phyloP scores from a whole-genome alignment of 163 green algal genomes.

The Dunaliella salina region DNA sequence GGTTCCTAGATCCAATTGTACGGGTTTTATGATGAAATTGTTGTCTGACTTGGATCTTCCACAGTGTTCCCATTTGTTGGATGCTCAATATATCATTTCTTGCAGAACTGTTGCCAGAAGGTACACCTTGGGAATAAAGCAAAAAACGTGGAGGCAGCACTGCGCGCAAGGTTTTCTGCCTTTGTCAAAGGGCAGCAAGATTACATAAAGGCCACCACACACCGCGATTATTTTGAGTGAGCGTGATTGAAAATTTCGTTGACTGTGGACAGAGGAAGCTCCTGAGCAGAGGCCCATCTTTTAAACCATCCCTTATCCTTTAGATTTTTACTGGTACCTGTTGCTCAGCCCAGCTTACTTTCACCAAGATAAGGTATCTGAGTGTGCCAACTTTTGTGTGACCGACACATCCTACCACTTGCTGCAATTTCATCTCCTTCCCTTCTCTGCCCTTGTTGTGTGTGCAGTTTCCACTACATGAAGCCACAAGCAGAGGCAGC shows the following conservation, averaged over 20 bases:
- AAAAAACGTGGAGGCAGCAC: constrained; percentile 14
- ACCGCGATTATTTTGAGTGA: constrained; percentile 24
- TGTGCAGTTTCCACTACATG: neutral
- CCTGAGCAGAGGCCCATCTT: too few relatives aligned
- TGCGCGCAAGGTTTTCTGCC: constrained; percentile 23
- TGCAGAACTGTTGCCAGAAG: constrained; percentile 31
- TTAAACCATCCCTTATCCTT: too few relatives aligned
- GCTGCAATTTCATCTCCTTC: too few relatives aligned
- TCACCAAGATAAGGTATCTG: too few relatives aligned
- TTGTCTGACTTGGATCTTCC: neutral
- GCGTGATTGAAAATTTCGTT: too few relatives aligned
- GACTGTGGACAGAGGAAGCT: too few relatives aligned
- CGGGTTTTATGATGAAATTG: neutral
- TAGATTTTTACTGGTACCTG: too few relatives aligned
- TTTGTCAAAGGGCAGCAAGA: constrained; percentile 9
- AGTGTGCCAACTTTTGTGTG: too few relatives aligned
- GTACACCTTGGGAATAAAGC: constrained; percentile 6
- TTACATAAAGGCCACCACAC: constrained; percentile 19
- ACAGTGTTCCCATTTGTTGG: too few relatives aligned
- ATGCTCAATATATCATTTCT: neutral
- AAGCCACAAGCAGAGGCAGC: neutral
- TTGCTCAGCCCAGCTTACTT: too few relatives aligned
- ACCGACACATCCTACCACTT: too few relatives aligned
- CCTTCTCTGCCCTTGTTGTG: neutral
- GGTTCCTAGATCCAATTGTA: neutral